These are phyloP conservation scores for Paraphoma chrysanthemicola DNA, from an alignment of 2,329 filamentous ascomycete species.

Conservation along the genomic window DNA sequence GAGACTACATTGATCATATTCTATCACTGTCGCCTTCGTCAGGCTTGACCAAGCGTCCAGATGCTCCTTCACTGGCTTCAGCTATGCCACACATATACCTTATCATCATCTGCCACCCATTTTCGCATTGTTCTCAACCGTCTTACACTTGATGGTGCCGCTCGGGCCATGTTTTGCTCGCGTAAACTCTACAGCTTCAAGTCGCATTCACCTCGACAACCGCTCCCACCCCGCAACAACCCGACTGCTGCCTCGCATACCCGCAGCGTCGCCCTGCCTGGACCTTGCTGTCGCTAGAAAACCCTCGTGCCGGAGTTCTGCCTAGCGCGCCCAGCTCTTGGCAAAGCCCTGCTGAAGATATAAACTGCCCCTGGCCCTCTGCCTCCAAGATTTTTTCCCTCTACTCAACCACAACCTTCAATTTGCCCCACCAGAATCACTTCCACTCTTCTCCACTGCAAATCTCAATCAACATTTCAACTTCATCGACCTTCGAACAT, in stretches of 20 bases:
- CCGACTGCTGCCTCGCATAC: constrained; percentile 6
- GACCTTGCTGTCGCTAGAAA: constrained; percentile 10
- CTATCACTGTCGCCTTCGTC: background rate
- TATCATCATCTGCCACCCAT: background rate
- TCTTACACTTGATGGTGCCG: constrained; percentile 4
- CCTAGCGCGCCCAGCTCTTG: background rate
- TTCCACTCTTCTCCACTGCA: background rate
- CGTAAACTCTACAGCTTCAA: background rate
- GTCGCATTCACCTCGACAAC: constrained; percentile 1
- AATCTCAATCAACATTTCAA: background rate
- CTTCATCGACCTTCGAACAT: constrained; percentile 6
- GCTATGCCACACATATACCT: background rate
- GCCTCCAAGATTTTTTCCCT: constrained; percentile 3
- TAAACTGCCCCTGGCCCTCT: constrained; percentile 4
- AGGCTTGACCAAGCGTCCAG: background rate
- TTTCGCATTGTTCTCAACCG: background rate
- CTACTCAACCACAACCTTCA: background rate
- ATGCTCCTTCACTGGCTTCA: background rate
- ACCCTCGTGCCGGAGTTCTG: constrained; percentile 6
- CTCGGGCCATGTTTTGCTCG: constrained; percentile 13
- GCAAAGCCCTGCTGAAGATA: constrained; percentile 3
- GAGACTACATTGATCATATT: background rate
- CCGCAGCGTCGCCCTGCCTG: constrained; percentile 2
- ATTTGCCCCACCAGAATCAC: background rate
- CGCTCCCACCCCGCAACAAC: constrained; percentile 6